Percentiles rank a stretch among this genome's conserved stretches.
These are phyloP conservation scores for Aspergillus jensenii DNA, from an alignment of 2,329 filamentous ascomycete genomes.

Conservation along the genomic window DNA sequence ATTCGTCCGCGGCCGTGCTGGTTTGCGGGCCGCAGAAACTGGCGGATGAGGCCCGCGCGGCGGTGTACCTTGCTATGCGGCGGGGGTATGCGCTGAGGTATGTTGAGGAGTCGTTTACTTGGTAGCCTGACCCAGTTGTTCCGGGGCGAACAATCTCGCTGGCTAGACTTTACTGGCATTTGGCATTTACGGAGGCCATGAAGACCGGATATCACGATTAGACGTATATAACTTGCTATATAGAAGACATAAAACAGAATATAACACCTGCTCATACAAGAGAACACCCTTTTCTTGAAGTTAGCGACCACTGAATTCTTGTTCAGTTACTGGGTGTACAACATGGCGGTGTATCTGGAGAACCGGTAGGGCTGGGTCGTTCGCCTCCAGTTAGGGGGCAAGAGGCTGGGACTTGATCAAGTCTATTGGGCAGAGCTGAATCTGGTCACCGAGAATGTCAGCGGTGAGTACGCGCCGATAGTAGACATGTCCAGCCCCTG, in stretches of 20 bases:
- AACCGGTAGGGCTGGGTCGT: too few species aligned
- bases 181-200: background rate
- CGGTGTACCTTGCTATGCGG: constrained; percentile 38
- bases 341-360: too few species aligned
- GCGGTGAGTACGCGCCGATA: background rate
- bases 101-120: constrained; percentile 49
- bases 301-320: rapidly evolving
- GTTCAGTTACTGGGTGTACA: too few species aligned
- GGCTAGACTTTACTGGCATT: too few species aligned
- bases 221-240: background rate
- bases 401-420: too few species aligned
- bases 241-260: background rate
- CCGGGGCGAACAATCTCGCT: too few species aligned
- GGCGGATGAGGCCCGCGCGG: constrained; percentile 46
- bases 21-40: constrained; percentile 48
- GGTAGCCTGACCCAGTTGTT: constrained; percentile 15
- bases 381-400: too few species aligned
- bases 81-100: constrained; percentile 41
- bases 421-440: too few species aligned
- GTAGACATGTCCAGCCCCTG: background rate
- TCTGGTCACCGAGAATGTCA: background rate
- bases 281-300: too few species aligned
- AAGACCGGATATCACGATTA: background rate
- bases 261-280: background rate
- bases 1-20: constrained; percentile 37